Conservation (phyloP, 2,329 filamentous ascomycete species). For the Grosmannia clavigera region DNA sequence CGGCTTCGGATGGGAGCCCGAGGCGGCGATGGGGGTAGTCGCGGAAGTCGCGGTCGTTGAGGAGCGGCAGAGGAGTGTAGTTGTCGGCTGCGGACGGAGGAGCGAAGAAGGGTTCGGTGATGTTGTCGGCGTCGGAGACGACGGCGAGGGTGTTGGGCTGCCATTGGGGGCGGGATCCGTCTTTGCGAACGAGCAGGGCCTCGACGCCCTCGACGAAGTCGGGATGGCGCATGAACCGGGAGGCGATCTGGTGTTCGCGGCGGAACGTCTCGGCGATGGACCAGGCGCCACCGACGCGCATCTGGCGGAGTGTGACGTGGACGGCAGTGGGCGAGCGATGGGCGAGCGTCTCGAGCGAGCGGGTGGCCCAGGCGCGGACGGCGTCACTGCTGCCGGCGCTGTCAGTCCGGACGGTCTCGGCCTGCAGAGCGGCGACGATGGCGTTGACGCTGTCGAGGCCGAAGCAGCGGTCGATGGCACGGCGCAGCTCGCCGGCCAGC, state of each 20-base stretch:
- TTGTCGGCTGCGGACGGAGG: slow-evolving; percentile 23
- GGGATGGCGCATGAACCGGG: slow-evolving; percentile 76
- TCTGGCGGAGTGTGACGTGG: slow-evolving; percentile 71
- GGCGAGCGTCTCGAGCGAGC: slow-evolving; percentile 63
- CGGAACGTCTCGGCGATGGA: slow-evolving; percentile 74
- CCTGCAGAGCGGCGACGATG: slow-evolving; percentile 57
- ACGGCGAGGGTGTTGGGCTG: slow-evolving; percentile 59
- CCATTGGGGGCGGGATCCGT: slow-evolving; percentile 54
- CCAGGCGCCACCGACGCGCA: slow-evolving; percentile 67
- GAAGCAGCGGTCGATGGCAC: slow-evolving; percentile 79
- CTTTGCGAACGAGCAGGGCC: slow-evolving; percentile 62
- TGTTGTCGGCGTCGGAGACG: slow-evolving; percentile 39
- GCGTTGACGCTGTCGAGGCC: slow-evolving; percentile 51
- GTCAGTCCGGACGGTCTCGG: slow-evolving; percentile 40
- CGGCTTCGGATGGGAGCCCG: slow-evolving; percentile 60
- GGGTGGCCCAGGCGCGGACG: slow-evolving; percentile 61
- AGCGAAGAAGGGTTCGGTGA: slow-evolving; percentile 58
- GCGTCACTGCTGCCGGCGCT: slow-evolving; percentile 60
- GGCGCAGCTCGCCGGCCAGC: slow-evolving; percentile 57
- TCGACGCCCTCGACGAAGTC: slow-evolving; percentile 92
- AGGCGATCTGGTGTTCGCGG: slow-evolving; percentile 73
- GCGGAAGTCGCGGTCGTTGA: slow-evolving; percentile 50
- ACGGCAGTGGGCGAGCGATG: slow-evolving; percentile 77
- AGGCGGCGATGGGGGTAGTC: slow-evolving; percentile 62
- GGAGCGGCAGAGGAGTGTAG: slow-evolving; percentile 41